Base-by-base conservation (phyloP, 1,284 basidiomycete genomes). In the Malassezia sp. region DNA sequence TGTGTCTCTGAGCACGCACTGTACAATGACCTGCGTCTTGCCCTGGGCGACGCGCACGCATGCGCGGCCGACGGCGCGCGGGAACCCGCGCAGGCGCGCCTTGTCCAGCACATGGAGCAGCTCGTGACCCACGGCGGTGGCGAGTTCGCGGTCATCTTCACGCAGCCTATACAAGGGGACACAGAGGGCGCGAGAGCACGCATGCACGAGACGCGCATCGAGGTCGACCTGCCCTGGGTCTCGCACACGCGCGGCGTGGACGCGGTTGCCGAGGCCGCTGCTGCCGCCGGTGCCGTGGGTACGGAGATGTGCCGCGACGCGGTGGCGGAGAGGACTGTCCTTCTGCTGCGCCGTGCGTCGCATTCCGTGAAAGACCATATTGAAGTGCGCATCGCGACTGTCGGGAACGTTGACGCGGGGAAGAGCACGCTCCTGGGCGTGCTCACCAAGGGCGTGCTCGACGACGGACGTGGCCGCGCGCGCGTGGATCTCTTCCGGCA, bases 341-440 rank as follows among this genome's bases (percentile, higher is more conserved):
- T 2, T 49, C 62, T 47, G 15, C 10, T 47, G 23, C 45, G 32
- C 41, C 52, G 24, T 9, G 23, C 5, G 26, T 32, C 45, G 14
- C 38, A 29, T 15, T 29, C 22, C 5, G 72, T 67, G 1, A 61
- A 71, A 38, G 71, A 73, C 46, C 56, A 73, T 2, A 51, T 67
- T 36, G 91, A 97, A 73, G 85, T 95, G 2, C 80, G 91, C 20
- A 86, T 90, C 55, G 90, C 90, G 0, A 88, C 93, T 2, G 85
- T 95, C 8, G 91, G 91, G 2, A 96, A 96, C 57, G 77, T 78
- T 31, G 77, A 79, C 57, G 76, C 86, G 27, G 91, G 91, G 2
- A 96, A 97, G 72, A 87, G 83, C 2, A 95, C 89, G 11, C 87
- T 88, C 12, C 75, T 96, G 11, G 91, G 90, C 37, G 85, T 89